A percentile compares a stretch with the other conserved stretches of the same genome.
These are phyloP conservation scores for Aurantiochytrium sp. DNA, from an alignment of 108 stramenopile genomes.

Conservation along the genomic window DNA sequence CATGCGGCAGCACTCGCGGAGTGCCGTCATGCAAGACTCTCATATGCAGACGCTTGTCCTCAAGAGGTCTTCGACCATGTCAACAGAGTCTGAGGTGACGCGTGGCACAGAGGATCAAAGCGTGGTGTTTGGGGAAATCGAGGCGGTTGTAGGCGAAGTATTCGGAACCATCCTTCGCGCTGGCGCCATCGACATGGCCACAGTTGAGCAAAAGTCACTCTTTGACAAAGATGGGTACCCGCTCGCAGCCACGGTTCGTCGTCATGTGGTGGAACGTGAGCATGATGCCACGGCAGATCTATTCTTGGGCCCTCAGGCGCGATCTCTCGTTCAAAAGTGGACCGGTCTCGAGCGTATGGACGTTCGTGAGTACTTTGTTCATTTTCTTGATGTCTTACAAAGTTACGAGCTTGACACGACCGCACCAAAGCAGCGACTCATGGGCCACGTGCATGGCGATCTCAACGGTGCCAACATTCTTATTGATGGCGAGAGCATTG, in stretches of 20 bases:
- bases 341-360: conserved; percentile 6
- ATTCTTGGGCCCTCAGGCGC: not conserved
- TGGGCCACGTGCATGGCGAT: not conserved
- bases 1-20: not conserved
- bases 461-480: conserved; percentile 7
- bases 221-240: not conserved
- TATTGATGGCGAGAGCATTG: conserved; percentile 3
- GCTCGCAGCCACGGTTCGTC: not conserved
- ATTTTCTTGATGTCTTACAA: not conserved
- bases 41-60: not conserved
- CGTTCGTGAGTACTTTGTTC: not conserved
- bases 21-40: not conserved
- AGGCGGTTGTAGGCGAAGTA: not conserved
- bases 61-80: not conserved
- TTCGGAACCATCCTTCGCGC: not conserved
- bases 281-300: not conserved
- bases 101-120: not conserved
- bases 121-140: not conserved
- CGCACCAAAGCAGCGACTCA: not conserved
- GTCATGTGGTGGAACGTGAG: not conserved
- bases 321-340: not conserved
- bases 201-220: not conserved
- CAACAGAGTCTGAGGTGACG: not conserved
- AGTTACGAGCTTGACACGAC: not conserved
- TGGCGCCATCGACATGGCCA: not conserved